Evolutionary conservation across 768 basidiomycete species (phyloP).

Genomic region (Mrakia blollopis): DNA sequence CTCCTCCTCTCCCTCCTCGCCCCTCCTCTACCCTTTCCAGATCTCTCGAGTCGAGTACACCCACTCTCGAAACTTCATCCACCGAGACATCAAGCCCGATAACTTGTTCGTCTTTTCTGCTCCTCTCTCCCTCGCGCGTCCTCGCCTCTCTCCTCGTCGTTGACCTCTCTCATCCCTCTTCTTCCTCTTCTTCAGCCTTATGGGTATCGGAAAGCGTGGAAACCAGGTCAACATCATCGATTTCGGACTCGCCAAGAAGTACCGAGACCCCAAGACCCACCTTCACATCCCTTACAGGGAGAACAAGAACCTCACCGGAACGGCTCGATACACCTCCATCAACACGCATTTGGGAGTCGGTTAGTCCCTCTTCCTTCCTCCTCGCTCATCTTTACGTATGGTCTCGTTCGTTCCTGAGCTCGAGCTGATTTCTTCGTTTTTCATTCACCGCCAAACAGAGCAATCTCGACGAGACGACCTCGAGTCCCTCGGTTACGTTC

Average conservation of each 20-base stretch:
- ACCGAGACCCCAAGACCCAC: conserved; percentile 98
- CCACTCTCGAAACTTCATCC: conserved; percentile 88
- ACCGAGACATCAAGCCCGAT: conserved; percentile 96
- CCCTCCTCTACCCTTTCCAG: conserved; percentile 49
- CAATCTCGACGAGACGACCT: conserved; percentile 97
- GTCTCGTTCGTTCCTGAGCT: not conserved
- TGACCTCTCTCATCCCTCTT: not conserved
- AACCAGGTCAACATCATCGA: conserved; percentile 98
- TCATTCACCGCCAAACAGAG: conserved; percentile 44
- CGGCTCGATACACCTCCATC: conserved; percentile 97
- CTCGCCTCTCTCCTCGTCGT: not conserved
- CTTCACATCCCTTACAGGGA: conserved; percentile 99
- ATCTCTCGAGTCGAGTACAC: conserved; percentile 95
- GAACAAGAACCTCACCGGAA: conserved; percentile 99
- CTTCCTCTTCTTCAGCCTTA: conserved; percentile 51
- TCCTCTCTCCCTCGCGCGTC: not conserved
- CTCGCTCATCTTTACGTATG: not conserved
- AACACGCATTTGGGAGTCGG: conserved; percentile 93
- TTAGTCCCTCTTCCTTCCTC: not conserved
- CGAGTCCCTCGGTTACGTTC: conserved; percentile 95
- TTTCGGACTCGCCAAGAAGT: conserved; percentile 98
- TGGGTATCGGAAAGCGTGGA: conserved; percentile 97
- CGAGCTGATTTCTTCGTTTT: not conserved
- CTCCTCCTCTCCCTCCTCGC: no score
- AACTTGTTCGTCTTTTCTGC: conserved; percentile 70